These are phyloP conservation scores for Coemansia javaensis DNA, from an alignment of 192 early-diverging fungal genomes.

Conservation along the genomic window DNA sequence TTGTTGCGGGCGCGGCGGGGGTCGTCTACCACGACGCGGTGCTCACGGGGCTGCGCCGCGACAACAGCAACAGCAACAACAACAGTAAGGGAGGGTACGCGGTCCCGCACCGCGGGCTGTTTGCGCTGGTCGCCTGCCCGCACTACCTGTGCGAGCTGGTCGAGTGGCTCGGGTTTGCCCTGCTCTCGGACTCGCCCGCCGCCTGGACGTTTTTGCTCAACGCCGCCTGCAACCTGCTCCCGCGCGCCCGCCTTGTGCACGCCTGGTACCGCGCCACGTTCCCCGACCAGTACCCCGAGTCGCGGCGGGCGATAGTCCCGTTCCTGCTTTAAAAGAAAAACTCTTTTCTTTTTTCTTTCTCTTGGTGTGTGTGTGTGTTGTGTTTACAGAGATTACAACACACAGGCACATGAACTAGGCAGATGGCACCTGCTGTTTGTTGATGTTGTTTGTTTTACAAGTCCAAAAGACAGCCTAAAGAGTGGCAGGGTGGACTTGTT, in stretches of 20 bases:
- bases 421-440: no score
- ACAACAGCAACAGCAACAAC: background rate
- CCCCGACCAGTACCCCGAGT: constrained; percentile 23
- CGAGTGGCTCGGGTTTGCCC: constrained; percentile 46
- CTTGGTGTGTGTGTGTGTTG: no score
- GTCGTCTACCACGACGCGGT: constrained; percentile 44
- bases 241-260: constrained; percentile 42
- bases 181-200: constrained; percentile 31
- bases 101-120: constrained; percentile 35
- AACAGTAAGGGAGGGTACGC: no score
- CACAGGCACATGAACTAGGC: no score
- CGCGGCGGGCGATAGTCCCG: constrained; percentile 42
- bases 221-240: constrained; percentile 30
- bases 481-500: no score
- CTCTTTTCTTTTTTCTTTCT: no score
- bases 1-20: constrained; percentile 22
- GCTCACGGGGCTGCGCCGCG: constrained; percentile 18
- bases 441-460: no score
- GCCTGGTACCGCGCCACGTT: constrained; percentile 38
- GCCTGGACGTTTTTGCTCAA: constrained; percentile 43
- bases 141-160: constrained; percentile 48
- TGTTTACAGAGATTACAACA: no score
- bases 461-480: no score
- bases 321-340: constrained; percentile 36
- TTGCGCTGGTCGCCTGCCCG: constrained; percentile 42